A percentile compares a stretch with the other conserved stretches of the same genome.
Evolutionary conservation across 192 early-diverging fungal genomes (phyloP).

Genomic region (Phlyctochytrium planicorne): DNA sequence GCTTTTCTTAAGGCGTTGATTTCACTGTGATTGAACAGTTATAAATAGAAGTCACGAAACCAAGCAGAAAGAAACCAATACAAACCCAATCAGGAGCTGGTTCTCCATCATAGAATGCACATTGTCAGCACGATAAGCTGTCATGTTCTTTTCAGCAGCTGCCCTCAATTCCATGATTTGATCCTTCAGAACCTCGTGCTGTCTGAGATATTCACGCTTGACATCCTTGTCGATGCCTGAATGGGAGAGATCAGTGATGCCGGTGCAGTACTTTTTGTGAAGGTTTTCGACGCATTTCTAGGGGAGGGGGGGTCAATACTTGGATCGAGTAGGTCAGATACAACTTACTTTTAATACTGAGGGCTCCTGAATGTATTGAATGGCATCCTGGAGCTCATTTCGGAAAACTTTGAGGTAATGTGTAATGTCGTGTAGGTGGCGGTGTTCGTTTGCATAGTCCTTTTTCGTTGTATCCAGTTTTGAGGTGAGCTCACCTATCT

Average conservation of each 20-base stretch:
- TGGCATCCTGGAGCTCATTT: slow-evolving; percentile 37
- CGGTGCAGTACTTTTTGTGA: slow-evolving; percentile 24
- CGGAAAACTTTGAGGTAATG: slow-evolving; percentile 33
- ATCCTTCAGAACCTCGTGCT: slow-evolving; percentile 36
- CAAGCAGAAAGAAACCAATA: background rate
- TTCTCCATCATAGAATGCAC: slow-evolving; percentile 43
- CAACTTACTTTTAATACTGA: slow-evolving; percentile 27
- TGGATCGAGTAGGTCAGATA: background rate
- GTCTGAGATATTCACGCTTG: slow-evolving; percentile 31
- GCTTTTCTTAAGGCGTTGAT: slow-evolving; percentile 25
- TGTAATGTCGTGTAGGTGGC: slow-evolving; percentile 27
- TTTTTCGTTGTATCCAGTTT: slow-evolving; percentile 29
- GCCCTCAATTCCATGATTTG: slow-evolving; percentile 26
- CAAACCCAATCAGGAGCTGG: slow-evolving; percentile 42
- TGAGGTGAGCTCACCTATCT: slow-evolving; percentile 27
- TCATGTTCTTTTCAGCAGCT: slow-evolving; percentile 25
- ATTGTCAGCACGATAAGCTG: slow-evolving; percentile 40
- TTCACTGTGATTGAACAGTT: slow-evolving; percentile 28
- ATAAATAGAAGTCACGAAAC: slow-evolving; percentile 6
- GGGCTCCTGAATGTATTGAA: slow-evolving; percentile 51
- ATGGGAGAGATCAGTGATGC: slow-evolving; percentile 1
- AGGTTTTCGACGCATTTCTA: slow-evolving; percentile 34
- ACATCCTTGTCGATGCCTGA: slow-evolving; percentile 41
- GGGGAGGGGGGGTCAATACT: background rate
- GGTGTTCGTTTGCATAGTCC: slow-evolving; percentile 28